Conservation (phyloP, 768 basidiomycete genomes). For the Baorangia bicolor region DNA sequence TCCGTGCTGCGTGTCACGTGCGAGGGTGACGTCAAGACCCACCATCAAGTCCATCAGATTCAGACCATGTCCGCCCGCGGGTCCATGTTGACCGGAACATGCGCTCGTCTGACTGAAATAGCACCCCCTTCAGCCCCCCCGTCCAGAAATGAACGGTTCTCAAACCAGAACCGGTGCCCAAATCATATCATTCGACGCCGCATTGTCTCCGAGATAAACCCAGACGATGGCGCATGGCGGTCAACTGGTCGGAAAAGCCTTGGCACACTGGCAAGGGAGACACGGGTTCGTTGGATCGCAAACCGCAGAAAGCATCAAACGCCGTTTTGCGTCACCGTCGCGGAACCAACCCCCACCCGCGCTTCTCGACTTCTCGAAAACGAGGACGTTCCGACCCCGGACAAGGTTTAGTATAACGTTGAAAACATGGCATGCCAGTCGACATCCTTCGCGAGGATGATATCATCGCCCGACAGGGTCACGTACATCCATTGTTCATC, state of each 20-base stretch:
- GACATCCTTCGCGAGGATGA: no score
- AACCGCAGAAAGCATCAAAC: no score
- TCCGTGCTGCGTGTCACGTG: background rate
- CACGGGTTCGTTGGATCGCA: background rate
- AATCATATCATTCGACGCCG: background rate
- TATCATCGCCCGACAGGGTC: slow-evolving; percentile 2
- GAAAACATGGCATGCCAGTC: no score
- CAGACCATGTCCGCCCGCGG: background rate
- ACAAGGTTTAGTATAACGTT: no score
- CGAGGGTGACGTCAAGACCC: slow-evolving; percentile 1
- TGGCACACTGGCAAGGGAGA: no score
- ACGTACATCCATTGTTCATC: background rate
- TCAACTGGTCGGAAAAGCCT: no score
- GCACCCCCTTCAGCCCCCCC: background rate
- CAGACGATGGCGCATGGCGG: no score
- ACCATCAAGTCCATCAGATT: no score
- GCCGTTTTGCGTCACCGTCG: background rate
- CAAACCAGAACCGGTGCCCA: background rate
- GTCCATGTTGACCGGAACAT: slow-evolving; percentile 4
- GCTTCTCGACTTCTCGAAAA: background rate
- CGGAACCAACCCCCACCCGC: background rate
- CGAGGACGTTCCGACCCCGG: background rate
- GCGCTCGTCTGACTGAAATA: background rate
- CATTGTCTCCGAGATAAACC: background rate
- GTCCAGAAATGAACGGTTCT: background rate